Percentiles rank a stretch among this genome's conserved stretches.
phyloP scores from a whole-genome alignment of 192 early-diverging fungal genomes.

The Helicostylum pulchrum region DNA sequence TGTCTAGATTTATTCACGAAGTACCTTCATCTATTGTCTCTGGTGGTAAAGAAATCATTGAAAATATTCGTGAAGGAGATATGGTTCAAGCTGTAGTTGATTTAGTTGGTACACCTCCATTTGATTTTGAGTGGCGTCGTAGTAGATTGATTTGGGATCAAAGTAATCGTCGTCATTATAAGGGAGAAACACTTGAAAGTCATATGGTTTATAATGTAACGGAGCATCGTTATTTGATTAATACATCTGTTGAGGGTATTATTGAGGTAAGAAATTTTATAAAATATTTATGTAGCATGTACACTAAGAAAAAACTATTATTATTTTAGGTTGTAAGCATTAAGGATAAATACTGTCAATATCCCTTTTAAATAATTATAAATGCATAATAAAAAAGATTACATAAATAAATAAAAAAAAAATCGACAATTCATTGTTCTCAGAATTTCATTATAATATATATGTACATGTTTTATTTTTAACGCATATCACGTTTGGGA shows the following conservation, averaged over 20 bases:
- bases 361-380: slow-evolving; percentile 22
- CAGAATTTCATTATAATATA: slow-evolving; percentile 7
- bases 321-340: slow-evolving; percentile 27
- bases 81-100: slow-evolving; percentile 41
- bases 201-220: slow-evolving; percentile 35
- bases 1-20: slow-evolving; percentile 39
- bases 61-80: slow-evolving; percentile 45
- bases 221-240: slow-evolving; percentile 34
- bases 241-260: slow-evolving; percentile 39
- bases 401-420: no score
- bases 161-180: slow-evolving; percentile 25
- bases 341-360: slow-evolving; percentile 35
- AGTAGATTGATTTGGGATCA: slow-evolving; percentile 38
- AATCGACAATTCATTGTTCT: no score
- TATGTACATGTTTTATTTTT: no score
- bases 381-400: slow-evolving; percentile 2
- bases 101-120: slow-evolving; percentile 45
- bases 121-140: slow-evolving; percentile 44
- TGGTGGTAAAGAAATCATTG: slow-evolving; percentile 41
- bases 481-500: no score
- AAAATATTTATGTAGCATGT: background rate
- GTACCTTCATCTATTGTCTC: slow-evolving; percentile 38
- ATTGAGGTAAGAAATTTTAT: slow-evolving; percentile 27
- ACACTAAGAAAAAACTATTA: background rate
- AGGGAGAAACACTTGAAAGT: slow-evolving; percentile 38